Evolutionary conservation across 2,329 filamentous ascomycete genomes (phyloP).

Genomic region (Myrmaecium sp.): DNA sequence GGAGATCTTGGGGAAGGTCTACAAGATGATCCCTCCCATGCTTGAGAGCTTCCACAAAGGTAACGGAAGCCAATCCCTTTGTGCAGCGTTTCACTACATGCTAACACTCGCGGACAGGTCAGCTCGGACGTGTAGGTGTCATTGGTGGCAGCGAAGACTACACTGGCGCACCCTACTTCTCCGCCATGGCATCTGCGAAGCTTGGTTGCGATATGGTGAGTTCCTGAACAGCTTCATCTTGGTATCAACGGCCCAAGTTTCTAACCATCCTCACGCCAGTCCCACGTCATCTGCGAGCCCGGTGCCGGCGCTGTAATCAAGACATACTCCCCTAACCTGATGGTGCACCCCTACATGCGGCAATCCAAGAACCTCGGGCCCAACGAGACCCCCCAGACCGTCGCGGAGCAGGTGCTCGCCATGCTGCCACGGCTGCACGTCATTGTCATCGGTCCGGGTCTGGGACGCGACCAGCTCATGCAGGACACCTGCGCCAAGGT

Average conservation of each 20-base stretch:
- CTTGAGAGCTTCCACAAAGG: slow-evolving; percentile 94
- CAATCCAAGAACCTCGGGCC: slow-evolving; percentile 45
- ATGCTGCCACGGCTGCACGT: slow-evolving; percentile 82
- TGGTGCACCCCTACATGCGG: slow-evolving; percentile 94
- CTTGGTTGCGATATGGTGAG: slow-evolving; percentile 79
- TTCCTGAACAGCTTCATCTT: slow-evolving; percentile 4
- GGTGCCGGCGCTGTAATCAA: slow-evolving; percentile 77
- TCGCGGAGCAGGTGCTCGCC: slow-evolving; percentile 53
- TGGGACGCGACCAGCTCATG: slow-evolving; percentile 81
- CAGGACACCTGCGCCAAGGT: slow-evolving; percentile 69
- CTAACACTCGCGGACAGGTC: slow-evolving; percentile 40
- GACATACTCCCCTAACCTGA: slow-evolving; percentile 91
- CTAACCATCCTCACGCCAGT: slow-evolving; percentile 29
- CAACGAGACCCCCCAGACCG: slow-evolving; percentile 40
- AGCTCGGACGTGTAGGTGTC: slow-evolving; percentile 79
- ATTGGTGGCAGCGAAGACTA: slow-evolving; percentile 94
- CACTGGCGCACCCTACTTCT: slow-evolving; percentile 94
- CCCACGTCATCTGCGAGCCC: slow-evolving; percentile 89
- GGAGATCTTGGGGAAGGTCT: slow-evolving; percentile 62
- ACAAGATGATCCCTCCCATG: slow-evolving; percentile 87
- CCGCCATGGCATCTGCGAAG: slow-evolving; percentile 85
- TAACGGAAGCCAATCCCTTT: slow-evolving; percentile 15
- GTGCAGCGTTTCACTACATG: slow-evolving; percentile 1
- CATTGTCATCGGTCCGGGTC: slow-evolving; percentile 78
- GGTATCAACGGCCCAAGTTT: slow-evolving; percentile 1